These are phyloP conservation scores for Trichoderma koningiopsis DNA, from an alignment of 2,329 filamentous ascomycete genomes.

Conservation along the genomic window DNA sequence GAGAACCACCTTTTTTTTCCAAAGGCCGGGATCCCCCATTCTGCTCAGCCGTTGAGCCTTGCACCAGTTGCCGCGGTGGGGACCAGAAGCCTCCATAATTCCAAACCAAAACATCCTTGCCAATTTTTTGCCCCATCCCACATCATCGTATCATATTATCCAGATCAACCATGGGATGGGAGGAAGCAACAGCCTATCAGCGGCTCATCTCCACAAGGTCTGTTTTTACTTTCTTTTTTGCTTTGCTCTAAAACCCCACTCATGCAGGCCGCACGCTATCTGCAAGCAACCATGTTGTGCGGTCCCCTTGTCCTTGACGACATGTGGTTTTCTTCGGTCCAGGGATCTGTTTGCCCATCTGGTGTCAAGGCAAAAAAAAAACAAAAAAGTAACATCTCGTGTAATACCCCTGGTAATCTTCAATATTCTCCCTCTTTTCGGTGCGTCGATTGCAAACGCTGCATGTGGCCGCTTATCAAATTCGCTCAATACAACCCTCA, in stretches of 20 bases:
- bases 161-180: constrained; percentile 5
- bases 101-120: constrained; percentile 11
- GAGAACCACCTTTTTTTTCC: background rate
- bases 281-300: constrained; percentile 27
- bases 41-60: constrained; percentile 8
- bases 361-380: too few relatives aligned
- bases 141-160: constrained; percentile 8
- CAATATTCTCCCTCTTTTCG: background rate
- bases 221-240: background rate
- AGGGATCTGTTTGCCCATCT: constrained; percentile 12
- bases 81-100: constrained; percentile 3
- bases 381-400: background rate
- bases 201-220: background rate
- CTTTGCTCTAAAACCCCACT: background rate
- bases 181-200: constrained; percentile 17
- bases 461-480: background rate
- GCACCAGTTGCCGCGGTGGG: constrained; percentile 20
- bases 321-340: background rate
- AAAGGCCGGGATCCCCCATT: background rate
- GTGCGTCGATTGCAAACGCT: background rate
- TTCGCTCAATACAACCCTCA: constrained; percentile 28
- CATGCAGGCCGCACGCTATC: constrained; percentile 25
- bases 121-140: background rate
- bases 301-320: constrained; percentile 5
- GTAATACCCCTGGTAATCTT: background rate